Conservation (phyloP, 352 stramenopile genomes). For the Albugo candida region DNA sequence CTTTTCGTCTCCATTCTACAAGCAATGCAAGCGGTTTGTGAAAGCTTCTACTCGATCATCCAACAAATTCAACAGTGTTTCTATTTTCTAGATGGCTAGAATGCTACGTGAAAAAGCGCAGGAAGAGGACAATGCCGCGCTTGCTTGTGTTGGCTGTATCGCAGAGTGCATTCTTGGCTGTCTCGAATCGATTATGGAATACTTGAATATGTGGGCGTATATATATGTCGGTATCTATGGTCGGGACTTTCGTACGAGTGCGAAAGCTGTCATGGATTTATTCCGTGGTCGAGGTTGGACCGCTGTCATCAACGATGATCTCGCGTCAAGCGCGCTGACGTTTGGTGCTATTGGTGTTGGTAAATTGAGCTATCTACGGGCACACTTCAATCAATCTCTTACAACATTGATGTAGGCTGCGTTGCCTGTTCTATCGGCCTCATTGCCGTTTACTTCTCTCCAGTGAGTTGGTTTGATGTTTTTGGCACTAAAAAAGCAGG, state of each 20-base stretch:
- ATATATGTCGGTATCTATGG: conserved; percentile 82
- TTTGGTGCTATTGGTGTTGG: conserved; percentile 71
- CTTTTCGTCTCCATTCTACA: conserved; percentile 75
- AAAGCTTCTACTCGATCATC: not conserved
- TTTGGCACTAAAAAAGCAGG: no score
- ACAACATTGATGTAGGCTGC: conserved; percentile 20
- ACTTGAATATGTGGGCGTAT: conserved; percentile 82
- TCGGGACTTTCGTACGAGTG: conserved; percentile 65
- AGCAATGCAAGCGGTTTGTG: conserved; percentile 37
- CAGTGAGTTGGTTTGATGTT: not conserved
- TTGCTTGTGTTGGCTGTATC: conserved; percentile 71
- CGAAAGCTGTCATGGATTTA: conserved; percentile 76
- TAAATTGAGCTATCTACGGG: not conserved
- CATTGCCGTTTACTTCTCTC: not conserved
- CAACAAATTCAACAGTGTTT: not conserved
- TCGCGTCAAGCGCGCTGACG: conserved; percentile 58
- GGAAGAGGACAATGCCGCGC: conserved; percentile 50
- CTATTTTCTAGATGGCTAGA: conserved; percentile 23
- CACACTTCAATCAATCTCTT: no score
- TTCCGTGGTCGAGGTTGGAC: conserved; percentile 77
- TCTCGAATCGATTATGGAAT: conserved; percentile 73
- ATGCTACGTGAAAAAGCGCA: conserved; percentile 42
- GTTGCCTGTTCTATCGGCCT: not conserved
- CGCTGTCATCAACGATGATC: conserved; percentile 79
- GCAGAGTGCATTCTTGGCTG: conserved; percentile 74